Evolutionary conservation across 805 yeast genomes (phyloP), one percentile per base, ranked within the genome.

Genomic region (Cyberlindnera misumaiensis): DNA sequence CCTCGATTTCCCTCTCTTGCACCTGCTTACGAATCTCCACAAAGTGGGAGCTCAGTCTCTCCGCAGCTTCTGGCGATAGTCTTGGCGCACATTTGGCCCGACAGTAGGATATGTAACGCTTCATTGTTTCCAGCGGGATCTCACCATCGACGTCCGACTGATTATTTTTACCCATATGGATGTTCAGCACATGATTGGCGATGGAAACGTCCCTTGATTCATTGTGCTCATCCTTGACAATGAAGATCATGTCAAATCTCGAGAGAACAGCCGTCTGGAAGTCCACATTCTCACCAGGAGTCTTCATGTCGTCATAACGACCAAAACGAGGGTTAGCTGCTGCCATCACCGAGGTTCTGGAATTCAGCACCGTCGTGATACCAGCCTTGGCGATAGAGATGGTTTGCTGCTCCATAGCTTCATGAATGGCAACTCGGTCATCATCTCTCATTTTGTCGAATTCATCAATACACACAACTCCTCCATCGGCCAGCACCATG

Each of bases 341-440:
- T 0, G 98, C 98, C 34, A 93, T 68, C 4, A 93, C 98, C 27
- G 95, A 81, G 0, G 98, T 93, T 64, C 99, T 75, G 3, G 98
- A 93, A 62, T 93, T 93, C 51, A 93, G 72, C 40, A 93, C 89
- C 0, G 99, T 93, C 3, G 97, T 93, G 51, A 93, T 93, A 60
- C 99, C 99, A 9, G 99, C 99, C 61, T 93, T 93, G 25, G 99
- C 98, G 59, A 93, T 89, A 11, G 97, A 90, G 43, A 93, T 93
- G 0, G 98, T 93, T 64, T 93, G 99, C 63, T 93, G 99, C 67
- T 93, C 99, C 99, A 93, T 93, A 11, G 98, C 98, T 69, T 93
- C 99, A 63, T 93, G 99, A 49, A 93, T 93, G 0, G 98, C 97
- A 28, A 93, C 97, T 58, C 99, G 75, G 63, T 93, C 98, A 59